Base-by-base conservation (phyloP, 2,329 filamentous ascomycete genomes). In the Aspergillus japonicus region DNA sequence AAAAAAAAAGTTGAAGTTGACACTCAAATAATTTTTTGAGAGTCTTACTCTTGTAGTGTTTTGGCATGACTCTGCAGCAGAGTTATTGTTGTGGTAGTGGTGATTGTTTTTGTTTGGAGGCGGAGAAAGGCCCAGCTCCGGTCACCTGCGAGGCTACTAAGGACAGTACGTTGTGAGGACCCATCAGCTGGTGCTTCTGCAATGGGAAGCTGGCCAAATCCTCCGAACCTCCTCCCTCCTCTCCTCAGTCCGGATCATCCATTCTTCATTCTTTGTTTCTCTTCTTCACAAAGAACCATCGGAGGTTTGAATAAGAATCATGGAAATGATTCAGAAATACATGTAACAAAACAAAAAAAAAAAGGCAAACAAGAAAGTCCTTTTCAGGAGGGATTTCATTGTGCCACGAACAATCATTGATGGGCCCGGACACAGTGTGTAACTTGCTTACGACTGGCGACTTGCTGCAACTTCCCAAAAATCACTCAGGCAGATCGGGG, bases 401-500 rank as follows among this genome's bases (percentile, higher is more conserved):
- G 39, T 44, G 14, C 39, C 39, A 44, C 19, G 35, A 26, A 44
- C 51, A 47, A 53, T 53, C 42, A 51, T 29, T 29, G 26, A 29
- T 29, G 26, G 8, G 26, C 26, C 26, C 26, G 26, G 26, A 29
- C 26, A 29, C 26, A 29, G 26, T 33, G 49, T 31, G 26, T 51
- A 31, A 31, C 26, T 54, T 35, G 52, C 39, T 42, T 55, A 33
- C n/a, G 21, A 48, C 47, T n/a, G n/a, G 4, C 21, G 16, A 12
- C 21, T 53, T 11, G n/a, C 26, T 19, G 24, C 29, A 10, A 42
- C 49, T 42, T 31, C 42, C 50, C 35, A 57, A 60, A 62, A 62
- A 62, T 62, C 61, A 62, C 61, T 62, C 61, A 60, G 47, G 56
- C 48, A 56, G 56, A 60, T 63, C 48, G 33, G 60, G 52, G 52